Conservation (phyloP, 116 monocot genomes). For the Trichopus zeylanicus region DNA sequence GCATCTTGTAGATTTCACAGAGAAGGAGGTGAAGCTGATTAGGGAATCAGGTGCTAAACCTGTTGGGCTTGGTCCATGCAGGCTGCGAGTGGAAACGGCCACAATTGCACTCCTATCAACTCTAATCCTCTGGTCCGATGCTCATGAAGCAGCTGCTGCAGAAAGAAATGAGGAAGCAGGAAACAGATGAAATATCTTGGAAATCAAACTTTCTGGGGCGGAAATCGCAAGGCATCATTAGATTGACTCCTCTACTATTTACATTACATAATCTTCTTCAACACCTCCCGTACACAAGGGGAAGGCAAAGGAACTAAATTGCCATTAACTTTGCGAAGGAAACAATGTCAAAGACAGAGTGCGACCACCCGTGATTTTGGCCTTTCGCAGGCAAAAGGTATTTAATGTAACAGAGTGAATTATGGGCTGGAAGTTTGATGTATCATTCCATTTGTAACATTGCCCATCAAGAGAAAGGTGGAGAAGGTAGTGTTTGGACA, state of each 20-base stretch:
- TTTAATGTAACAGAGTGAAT: not conserved
- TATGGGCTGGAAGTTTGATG: not conserved
- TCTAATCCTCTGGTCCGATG: conserved; percentile 81
- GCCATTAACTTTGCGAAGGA: not conserved
- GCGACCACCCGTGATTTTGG: no score
- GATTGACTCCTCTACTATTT: not conserved
- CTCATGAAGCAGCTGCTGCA: conserved; percentile 1
- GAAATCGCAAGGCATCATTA: not conserved
- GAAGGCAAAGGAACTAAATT: not conserved
- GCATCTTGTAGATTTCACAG: conserved; percentile 61
- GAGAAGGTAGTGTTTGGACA: no score
- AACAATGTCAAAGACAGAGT: not conserved
- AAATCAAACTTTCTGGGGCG: not conserved
- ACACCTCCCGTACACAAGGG: not conserved
- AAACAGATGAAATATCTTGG: not conserved
- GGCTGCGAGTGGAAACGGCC: conserved; percentile 90
- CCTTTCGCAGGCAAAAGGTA: no score
- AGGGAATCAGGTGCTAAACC: conserved; percentile 50
- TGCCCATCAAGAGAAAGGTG: no score
- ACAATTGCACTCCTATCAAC: conserved; percentile 62
- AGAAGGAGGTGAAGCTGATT: conserved; percentile 63
- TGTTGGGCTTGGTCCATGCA: conserved; percentile 72
- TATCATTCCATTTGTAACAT: no score
- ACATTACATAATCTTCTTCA: no score
- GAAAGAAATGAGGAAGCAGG: not conserved